Base-by-base conservation (phyloP, 495 filamentous ascomycete species). In the Xylaria nigripes region DNA sequence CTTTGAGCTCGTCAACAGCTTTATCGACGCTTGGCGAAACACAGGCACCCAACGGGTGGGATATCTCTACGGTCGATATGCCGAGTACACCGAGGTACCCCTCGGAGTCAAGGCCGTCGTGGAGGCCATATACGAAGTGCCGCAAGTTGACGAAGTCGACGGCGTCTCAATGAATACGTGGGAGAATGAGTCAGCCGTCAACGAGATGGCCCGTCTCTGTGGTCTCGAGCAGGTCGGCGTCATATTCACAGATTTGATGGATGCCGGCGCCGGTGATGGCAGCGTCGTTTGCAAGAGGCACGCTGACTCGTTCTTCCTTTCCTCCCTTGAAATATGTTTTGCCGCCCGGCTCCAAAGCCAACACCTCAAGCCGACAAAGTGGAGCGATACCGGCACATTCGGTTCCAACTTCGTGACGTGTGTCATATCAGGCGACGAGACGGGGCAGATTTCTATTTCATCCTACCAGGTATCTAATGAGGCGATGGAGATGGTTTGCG, bases 351-450 rank as follows among this genome's bases (percentile, higher is more conserved):
- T 92, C 49, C 93, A 99, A 64, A 86, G 89, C 13, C 82, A 86
- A 62, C 76, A 95, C 61, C 94, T 90, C 0, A 93, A 96, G 60
- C 78, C 88, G 5, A 90, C 88, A 3, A 97, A 96, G 71, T 99
- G 93, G 93, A 96, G 93, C 67, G 89, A 95, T 57, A 92, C 87
- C 13, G 93, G 93, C 27, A 78, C 82, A 38, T 99, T 97, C 66
- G 93, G 93, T 21, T 96, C 91, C 18, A 91, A 94, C 62, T 97
- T 97, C 65, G 92, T 99, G 38, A 97, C 93, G 2, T 97, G 94
- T 64, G 84, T 97, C 21, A 76, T 99, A 32, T 89, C 87, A 19
- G 94, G 93, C 19, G 90, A 99, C 57, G 89, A 95, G 55, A 72
- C 90, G 41, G 90, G 91, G 48, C 81, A 86, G 34, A 97, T 99